Evolutionary conservation across 805 yeast genomes (phyloP).

Genomic region (Starmerella scarabaei): DNA sequence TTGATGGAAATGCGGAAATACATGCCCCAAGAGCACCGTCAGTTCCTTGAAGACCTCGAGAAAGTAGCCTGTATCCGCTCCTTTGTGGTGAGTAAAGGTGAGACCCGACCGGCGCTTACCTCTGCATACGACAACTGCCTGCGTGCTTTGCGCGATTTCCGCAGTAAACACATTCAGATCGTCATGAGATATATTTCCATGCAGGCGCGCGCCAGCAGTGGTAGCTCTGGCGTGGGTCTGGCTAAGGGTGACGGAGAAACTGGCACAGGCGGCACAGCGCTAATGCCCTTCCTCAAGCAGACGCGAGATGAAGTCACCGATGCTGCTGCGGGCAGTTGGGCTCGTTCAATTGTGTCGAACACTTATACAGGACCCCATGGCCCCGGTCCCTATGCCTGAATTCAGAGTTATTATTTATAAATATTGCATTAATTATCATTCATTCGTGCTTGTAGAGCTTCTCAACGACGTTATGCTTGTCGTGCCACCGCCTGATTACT

Average conservation of each 20-base stretch:
- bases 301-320: slow-evolving; percentile 94
- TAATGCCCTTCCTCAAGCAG: slow-evolving; percentile 83
- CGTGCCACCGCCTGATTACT: slow-evolving; percentile 38
- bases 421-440: not conserved
- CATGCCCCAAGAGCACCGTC: slow-evolving; percentile 80
- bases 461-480: slow-evolving; percentile 33
- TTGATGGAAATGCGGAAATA: slow-evolving; percentile 74
- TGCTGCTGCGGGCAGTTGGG: slow-evolving; percentile 89
- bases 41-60: slow-evolving; percentile 52
- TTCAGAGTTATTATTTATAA: not conserved
- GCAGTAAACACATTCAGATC: slow-evolving; percentile 88
- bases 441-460: slow-evolving; percentile 24
- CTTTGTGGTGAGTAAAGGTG: slow-evolving; percentile 38
- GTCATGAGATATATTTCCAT: slow-evolving; percentile 76
- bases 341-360: slow-evolving; percentile 40
- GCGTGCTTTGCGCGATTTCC: slow-evolving; percentile 73
- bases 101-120: slow-evolving; percentile 40
- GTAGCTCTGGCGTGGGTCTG: slow-evolving; percentile 42
- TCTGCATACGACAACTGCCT: slow-evolving; percentile 77
- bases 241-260: slow-evolving; percentile 31
- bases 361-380: too few relatives aligned
- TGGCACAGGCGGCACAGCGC: slow-evolving; percentile 91
- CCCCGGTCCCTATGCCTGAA: not conserved
- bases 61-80: slow-evolving; percentile 48
- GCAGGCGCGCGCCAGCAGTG: slow-evolving; percentile 45